phyloP scores from a whole-genome alignment of 164 flowering plant species.

The Piper betle region DNA sequence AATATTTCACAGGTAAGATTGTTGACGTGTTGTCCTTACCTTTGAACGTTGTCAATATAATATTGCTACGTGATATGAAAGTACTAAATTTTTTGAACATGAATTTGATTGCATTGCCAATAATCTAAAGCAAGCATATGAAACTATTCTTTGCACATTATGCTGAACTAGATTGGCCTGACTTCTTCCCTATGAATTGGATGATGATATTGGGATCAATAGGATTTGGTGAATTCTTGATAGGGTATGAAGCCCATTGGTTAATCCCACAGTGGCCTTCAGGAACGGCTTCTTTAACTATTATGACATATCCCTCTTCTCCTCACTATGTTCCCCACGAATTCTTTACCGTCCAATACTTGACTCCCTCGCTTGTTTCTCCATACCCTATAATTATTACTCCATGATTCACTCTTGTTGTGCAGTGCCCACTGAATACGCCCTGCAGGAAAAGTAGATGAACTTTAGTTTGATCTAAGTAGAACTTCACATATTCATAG shows the following conservation, averaged over 20 bases:
- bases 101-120: neutral
- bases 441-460: conserved; percentile 10
- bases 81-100: neutral
- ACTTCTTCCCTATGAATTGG: conserved; percentile 10
- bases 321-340: conserved; percentile 27
- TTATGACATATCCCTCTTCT: conserved; percentile 20
- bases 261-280: conserved; percentile 24
- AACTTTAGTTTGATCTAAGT: neutral
- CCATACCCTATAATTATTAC: conserved; percentile 24
- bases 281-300: conserved; percentile 4
- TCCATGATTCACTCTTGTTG: conserved; percentile 22
- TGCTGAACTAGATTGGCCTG: conserved; percentile 4
- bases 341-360: conserved; percentile 28
- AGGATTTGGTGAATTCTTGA: conserved; percentile 10
- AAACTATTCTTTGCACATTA: neutral
- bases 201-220: conserved; percentile 3
- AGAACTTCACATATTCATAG: too few species aligned
- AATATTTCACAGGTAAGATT: too few species aligned
- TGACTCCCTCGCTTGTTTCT: conserved; percentile 10
- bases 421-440: conserved; percentile 17
- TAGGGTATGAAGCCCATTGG: conserved; percentile 19
- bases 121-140: neutral
- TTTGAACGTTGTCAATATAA: too few species aligned
- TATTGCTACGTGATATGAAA: neutral
- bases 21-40: too few species aligned